Evolutionary conservation across 2,329 filamentous ascomycete species (phyloP).

Genomic region (Aspergillus hortae): DNA sequence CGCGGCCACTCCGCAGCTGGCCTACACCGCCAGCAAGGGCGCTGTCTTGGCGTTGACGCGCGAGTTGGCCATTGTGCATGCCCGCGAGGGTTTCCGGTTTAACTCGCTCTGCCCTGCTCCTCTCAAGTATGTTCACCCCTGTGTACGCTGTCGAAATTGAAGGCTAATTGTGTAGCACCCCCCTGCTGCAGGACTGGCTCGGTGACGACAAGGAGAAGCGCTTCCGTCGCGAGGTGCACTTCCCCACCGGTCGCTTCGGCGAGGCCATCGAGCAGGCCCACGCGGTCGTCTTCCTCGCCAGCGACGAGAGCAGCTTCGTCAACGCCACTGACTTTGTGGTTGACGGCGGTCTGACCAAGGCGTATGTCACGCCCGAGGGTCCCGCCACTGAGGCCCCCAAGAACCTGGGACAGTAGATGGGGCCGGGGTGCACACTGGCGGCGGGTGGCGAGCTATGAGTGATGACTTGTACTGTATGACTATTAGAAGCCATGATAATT

Average conservation of each 20-base stretch:
- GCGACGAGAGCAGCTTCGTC: constrained; percentile 84
- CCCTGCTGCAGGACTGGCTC: constrained; percentile 87
- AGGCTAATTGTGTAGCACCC: constrained; percentile 55
- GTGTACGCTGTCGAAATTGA: too few relatives aligned
- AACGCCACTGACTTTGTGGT: constrained; percentile 92
- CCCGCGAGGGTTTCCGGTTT: constrained; percentile 83
- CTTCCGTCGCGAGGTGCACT: constrained; percentile 78
- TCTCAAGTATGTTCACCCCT: constrained; percentile 58
- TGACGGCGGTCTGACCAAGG: constrained; percentile 90
- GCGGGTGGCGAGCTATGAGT: constrained; percentile 2
- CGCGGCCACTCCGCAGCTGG: constrained; percentile 81
- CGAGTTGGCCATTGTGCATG: constrained; percentile 88
- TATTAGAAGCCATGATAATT: constrained; percentile 11
- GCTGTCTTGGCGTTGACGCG: constrained; percentile 86
- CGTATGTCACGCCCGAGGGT: constrained; percentile 68
- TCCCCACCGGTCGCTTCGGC: constrained; percentile 82
- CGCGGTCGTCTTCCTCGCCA: constrained; percentile 81
- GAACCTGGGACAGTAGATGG: constrained; percentile 40
- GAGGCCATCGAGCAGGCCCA: constrained; percentile 94
- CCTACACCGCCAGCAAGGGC: constrained; percentile 92
- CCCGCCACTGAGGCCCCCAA: constrained; percentile 52
- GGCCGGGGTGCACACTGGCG: background rate
- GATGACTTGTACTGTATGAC: constrained; percentile 8
- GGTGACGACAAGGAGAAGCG: constrained; percentile 83
- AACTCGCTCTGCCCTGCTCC: constrained; percentile 88